These are phyloP conservation scores for Boletus subparvulus DNA, from an alignment of 768 basidiomycete species.

Conservation along the genomic window DNA sequence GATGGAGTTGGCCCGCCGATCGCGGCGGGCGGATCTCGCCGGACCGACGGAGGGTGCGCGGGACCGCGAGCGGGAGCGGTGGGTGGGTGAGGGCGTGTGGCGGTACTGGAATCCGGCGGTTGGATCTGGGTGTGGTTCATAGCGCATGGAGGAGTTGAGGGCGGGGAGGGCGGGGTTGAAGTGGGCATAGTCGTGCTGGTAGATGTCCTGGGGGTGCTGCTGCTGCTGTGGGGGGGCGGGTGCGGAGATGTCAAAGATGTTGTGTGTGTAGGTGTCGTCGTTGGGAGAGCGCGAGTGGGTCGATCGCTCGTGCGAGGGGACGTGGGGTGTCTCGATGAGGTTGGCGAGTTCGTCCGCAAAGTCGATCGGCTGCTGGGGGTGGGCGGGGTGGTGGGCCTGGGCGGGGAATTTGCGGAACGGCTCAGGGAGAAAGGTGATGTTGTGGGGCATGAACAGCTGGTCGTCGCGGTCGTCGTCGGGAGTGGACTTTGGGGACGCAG, in stretches of 20 bases:
- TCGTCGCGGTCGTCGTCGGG: conserved; percentile 30
- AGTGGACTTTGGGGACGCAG: conserved; percentile 29
- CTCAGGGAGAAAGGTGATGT: conserved; percentile 49
- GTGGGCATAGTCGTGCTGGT: conserved; percentile 36
- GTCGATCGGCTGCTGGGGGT: conserved; percentile 41
- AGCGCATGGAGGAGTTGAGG: conserved; percentile 52
- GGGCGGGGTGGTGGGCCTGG: conserved; percentile 14
- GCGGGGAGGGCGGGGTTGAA: conserved; percentile 54
- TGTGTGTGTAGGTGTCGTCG: conserved; percentile 48
- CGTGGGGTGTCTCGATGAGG: conserved; percentile 45
- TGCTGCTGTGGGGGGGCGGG: conserved; percentile 38
- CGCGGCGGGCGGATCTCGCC: conserved; percentile 47
- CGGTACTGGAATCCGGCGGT: conserved; percentile 24
- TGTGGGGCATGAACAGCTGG: conserved; percentile 46
- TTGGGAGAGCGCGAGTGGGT: conserved; percentile 42
- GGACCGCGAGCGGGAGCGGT: conserved; percentile 48
- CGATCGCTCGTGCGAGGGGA: conserved; percentile 41
- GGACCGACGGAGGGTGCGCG: conserved; percentile 45
- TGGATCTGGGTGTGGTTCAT: conserved; percentile 44
- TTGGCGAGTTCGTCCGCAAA: conserved; percentile 68
- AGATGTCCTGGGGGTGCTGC: conserved; percentile 30
- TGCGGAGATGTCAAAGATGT: conserved; percentile 64
- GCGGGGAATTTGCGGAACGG: conserved; percentile 53
- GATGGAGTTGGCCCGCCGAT: conserved; percentile 60
- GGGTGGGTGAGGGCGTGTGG: conserved; percentile 30